Conservation (phyloP, 768 basidiomycete species). For the Rhizopogon vulgaris region DNA sequence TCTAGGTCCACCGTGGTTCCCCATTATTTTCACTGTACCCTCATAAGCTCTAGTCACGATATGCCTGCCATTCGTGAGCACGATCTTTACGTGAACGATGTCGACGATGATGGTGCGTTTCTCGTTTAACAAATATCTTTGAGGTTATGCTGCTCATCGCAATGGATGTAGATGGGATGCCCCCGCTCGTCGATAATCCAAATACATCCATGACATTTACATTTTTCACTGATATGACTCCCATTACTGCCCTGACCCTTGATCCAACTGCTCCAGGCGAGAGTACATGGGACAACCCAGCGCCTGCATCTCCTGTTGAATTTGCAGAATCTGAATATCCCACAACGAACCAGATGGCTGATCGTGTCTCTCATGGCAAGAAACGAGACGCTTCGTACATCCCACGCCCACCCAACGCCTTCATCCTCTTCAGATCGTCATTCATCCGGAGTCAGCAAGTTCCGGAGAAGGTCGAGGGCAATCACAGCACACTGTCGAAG, state of each 20-base stretch:
- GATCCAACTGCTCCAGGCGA: conserved; percentile 30
- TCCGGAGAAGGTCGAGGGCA: conserved; percentile 72
- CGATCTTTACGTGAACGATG: conserved; percentile 17
- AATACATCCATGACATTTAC: conserved; percentile 50
- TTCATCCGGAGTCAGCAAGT: conserved; percentile 73
- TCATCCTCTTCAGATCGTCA: conserved; percentile 77
- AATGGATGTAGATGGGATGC: conserved; percentile 37
- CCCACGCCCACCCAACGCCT: conserved; percentile 80
- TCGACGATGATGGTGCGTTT: conserved; percentile 33
- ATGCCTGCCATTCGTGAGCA: conserved; percentile 25
- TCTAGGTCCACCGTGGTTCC: conserved; percentile 16
- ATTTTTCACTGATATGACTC: conserved; percentile 57
- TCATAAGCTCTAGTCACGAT: conserved; percentile 1
- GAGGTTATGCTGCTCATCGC: background rate
- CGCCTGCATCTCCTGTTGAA: conserved; percentile 14
- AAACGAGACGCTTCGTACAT: conserved; percentile 69
- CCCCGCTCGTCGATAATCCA: conserved; percentile 48
- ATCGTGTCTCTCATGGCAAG: conserved; percentile 48
- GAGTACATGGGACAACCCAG: conserved; percentile 24
- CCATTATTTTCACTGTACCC: background rate
- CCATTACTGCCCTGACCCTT: conserved; percentile 39
- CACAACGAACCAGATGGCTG: conserved; percentile 22
- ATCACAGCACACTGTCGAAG: conserved; percentile 74
- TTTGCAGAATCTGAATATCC: conserved; percentile 14
- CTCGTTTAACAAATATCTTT: background rate